These are phyloP conservation scores for Xylaria sp. DNA, from an alignment of 2,329 filamentous ascomycete species.

Conservation along the genomic window DNA sequence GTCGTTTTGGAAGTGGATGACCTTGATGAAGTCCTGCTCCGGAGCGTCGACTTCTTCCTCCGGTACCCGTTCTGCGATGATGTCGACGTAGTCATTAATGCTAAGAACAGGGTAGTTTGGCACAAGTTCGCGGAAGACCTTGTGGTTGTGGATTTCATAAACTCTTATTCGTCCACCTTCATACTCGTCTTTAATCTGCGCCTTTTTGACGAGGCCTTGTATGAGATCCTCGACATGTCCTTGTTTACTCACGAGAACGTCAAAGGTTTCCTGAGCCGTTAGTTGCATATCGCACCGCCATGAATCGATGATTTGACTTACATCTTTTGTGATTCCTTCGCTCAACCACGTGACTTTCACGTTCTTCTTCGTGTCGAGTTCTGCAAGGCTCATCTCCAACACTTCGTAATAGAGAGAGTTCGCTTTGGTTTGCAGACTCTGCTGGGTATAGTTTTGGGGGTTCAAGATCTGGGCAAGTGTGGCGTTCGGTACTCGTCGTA, in stretches of 20 bases:
- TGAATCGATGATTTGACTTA: slow-evolving; percentile 48
- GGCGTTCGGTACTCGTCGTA: slow-evolving; percentile 74
- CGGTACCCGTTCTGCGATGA: slow-evolving; percentile 83
- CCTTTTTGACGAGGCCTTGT: slow-evolving; percentile 77
- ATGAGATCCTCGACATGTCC: slow-evolving; percentile 82
- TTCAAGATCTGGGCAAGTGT: slow-evolving; percentile 81
- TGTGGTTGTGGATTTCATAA: slow-evolving; percentile 82
- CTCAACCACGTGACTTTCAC: slow-evolving; percentile 84
- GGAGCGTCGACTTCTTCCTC: slow-evolving; percentile 69
- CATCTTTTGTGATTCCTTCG: slow-evolving; percentile 91
- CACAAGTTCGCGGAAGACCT: slow-evolving; percentile 79
- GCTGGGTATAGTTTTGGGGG: slow-evolving; percentile 73
- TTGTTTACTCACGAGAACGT: slow-evolving; percentile 87
- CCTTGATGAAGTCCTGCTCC: slow-evolving; percentile 69
- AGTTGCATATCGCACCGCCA: slow-evolving; percentile 29
- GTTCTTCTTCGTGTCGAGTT: slow-evolving; percentile 90
- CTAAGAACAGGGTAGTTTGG: slow-evolving; percentile 75
- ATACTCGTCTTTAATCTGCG: slow-evolving; percentile 74
- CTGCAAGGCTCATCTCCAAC: slow-evolving; percentile 89
- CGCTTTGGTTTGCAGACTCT: slow-evolving; percentile 70
- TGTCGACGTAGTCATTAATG: slow-evolving; percentile 82
- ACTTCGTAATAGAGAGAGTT: slow-evolving; percentile 93
- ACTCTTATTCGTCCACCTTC: slow-evolving; percentile 75
- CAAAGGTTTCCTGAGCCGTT: slow-evolving; percentile 69
- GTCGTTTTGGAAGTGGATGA: slow-evolving; percentile 93